phyloP scores from a whole-genome alignment of 2,329 filamentous ascomycete genomes.

The Neocucurbitaria cava region DNA sequence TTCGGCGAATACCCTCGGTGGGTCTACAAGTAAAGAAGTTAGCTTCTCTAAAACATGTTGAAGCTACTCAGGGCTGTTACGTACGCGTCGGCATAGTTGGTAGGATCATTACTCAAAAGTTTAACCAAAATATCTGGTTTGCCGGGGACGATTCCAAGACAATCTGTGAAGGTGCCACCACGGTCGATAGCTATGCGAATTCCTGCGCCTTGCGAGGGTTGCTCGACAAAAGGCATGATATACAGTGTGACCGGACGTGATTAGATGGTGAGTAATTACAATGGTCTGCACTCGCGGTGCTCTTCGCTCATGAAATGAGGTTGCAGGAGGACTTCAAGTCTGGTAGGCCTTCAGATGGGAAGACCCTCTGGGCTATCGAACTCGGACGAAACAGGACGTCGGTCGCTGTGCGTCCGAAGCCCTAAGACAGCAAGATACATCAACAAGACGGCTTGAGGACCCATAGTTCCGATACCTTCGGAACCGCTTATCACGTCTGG shows the following conservation, averaged over 20 bases:
- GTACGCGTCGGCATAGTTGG: conserved; percentile 37
- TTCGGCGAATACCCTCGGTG: conserved; percentile 41
- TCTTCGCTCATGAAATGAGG: not conserved
- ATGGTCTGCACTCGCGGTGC: not conserved
- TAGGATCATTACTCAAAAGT: conserved; percentile 37
- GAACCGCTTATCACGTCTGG: not conserved
- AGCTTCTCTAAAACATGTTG: not conserved
- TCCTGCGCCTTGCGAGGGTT: conserved; percentile 4
- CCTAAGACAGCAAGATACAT: not conserved
- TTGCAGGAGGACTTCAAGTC: not conserved
- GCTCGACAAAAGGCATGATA: conserved; percentile 17
- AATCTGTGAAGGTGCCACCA: conserved; percentile 42
- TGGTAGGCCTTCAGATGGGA: not conserved
- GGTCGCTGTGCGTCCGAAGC: not conserved
- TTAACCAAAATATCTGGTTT: conserved; percentile 38
- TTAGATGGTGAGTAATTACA: too few relatives aligned
- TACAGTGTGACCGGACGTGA: too few relatives aligned
- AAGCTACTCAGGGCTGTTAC: not conserved
- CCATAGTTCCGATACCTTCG: not conserved
- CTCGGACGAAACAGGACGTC: not conserved
- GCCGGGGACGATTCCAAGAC: conserved; percentile 22
- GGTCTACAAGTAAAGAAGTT: conserved; percentile 10
- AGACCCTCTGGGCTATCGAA: not conserved
- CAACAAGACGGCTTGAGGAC: not conserved
- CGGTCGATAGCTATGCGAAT: conserved; percentile 31